These are phyloP conservation scores for Syncephalis plumigaleata DNA, from an alignment of 371 early-diverging fungal species.

Conservation along the genomic window DNA sequence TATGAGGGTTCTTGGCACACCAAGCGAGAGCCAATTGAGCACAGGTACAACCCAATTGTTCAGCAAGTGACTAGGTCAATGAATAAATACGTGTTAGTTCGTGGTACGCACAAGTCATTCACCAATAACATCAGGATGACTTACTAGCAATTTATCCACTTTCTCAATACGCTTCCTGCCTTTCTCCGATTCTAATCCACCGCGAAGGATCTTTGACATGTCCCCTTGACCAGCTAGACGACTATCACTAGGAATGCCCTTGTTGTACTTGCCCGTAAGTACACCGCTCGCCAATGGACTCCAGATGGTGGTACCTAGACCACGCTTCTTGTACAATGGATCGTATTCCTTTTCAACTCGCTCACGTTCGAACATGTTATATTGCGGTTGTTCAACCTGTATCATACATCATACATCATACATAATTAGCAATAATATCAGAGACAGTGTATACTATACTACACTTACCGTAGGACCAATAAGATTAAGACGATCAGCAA, in stretches of 20 bases:
- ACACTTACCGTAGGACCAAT: constrained; percentile 28
- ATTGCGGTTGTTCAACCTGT: constrained; percentile 63
- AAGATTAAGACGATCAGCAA: constrained; percentile 45
- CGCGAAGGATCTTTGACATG: constrained; percentile 37
- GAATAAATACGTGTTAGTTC: not conserved
- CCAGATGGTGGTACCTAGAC: constrained; percentile 65
- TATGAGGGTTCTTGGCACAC: constrained; percentile 42
- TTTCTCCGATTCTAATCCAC: constrained; percentile 38
- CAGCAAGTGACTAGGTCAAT: constrained; percentile 32
- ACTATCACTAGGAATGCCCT: constrained; percentile 47
- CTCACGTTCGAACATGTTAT: constrained; percentile 74
- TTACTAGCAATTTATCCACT: constrained; percentile 17
- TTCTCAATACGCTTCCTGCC: constrained; percentile 32
- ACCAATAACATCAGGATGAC: not conserved
- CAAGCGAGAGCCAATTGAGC: constrained; percentile 71
- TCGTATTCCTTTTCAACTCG: constrained; percentile 58
- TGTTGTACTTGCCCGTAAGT: constrained; percentile 64
- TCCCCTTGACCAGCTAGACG: constrained; percentile 47
- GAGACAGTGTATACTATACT: constrained; percentile 1
- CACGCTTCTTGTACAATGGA: constrained; percentile 45
- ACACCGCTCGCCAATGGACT: constrained; percentile 63
- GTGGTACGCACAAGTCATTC: not conserved
- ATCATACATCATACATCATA: not conserved
- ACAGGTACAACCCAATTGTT: constrained; percentile 39
- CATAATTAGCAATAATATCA: not conserved